phyloP scores from a whole-genome alignment of 108 stramenopile genomes.

The Cyclotella kingstonii region DNA sequence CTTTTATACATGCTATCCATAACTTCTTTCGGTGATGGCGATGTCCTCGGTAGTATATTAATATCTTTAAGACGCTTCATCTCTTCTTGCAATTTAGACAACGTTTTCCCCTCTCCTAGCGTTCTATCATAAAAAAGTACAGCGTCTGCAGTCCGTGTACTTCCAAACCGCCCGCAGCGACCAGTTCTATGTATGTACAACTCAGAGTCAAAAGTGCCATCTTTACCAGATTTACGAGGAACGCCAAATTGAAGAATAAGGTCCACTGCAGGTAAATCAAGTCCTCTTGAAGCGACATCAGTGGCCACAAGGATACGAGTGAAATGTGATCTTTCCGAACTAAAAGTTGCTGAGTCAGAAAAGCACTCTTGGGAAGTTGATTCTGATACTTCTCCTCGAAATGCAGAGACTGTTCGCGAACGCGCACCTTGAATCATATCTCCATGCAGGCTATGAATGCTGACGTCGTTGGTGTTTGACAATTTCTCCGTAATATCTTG shows the following conservation, averaged over 20 bases:
- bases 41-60: constrained; percentile 29
- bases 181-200: constrained; percentile 55
- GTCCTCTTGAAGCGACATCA: constrained; percentile 46
- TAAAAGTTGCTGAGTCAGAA: background rate
- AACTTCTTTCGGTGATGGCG: constrained; percentile 49
- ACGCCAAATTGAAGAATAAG: constrained; percentile 44
- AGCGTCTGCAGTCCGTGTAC: constrained; percentile 37
- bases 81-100: constrained; percentile 32
- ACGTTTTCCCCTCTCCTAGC: constrained; percentile 35
- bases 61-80: constrained; percentile 22
- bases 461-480: constrained; percentile 25
- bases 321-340: background rate
- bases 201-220: constrained; percentile 51
- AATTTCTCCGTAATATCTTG: constrained; percentile 32
- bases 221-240: constrained; percentile 45
- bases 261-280: constrained; percentile 47
- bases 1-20: constrained; percentile 49
- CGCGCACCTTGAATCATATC: constrained; percentile 48
- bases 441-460: constrained; percentile 44
- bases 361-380: background rate
- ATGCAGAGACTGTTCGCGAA: constrained; percentile 35
- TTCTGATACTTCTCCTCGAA: constrained; percentile 23
- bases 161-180: constrained; percentile 48
- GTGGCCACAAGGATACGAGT: constrained; percentile 46
- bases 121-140: constrained; percentile 40